A percentile compares a stretch with the other conserved stretches of the same genome.
Evolutionary conservation across 1,139 yeast genomes (phyloP).

Genomic region (Blastobotrys niveus): DNA sequence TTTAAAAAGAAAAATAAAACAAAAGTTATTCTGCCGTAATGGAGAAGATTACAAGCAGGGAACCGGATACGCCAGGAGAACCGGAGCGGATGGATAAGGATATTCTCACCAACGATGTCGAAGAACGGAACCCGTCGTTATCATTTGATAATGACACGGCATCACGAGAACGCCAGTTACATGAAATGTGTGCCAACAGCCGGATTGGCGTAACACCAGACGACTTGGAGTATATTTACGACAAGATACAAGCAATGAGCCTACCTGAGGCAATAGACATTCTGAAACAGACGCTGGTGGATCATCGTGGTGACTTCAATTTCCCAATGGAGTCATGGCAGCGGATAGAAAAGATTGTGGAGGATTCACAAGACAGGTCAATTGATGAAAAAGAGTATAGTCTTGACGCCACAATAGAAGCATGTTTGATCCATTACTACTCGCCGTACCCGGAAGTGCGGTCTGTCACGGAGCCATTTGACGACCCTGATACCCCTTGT

Average conservation of each 20-base stretch:
- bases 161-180: background rate
- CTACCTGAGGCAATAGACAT: constrained; percentile 4
- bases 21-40: too few species aligned
- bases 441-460: constrained; percentile 62
- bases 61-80: too few species aligned
- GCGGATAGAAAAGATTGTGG: constrained; percentile 27
- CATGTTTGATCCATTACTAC: constrained; percentile 45
- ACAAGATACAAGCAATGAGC: constrained; percentile 37
- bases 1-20: too few species aligned
- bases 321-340: constrained; percentile 38
- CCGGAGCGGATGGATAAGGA: too few species aligned
- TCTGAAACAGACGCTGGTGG: constrained; percentile 28
- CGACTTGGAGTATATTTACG: constrained; percentile 34
- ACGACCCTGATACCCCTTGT: constrained; percentile 31
- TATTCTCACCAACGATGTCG: too few species aligned
- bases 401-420: constrained; percentile 28
- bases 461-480: constrained; percentile 45
- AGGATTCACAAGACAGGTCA: constrained; percentile 19
- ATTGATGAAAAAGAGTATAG: constrained; percentile 22
- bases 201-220: constrained; percentile 4
- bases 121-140: too few species aligned
- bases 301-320: constrained; percentile 47
- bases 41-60: too few species aligned
- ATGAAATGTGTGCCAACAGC: background rate
- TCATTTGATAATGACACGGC: background rate